phyloP scores from a whole-genome alignment of 2,329 filamentous ascomycete species.

The Cercospora sp. region DNA sequence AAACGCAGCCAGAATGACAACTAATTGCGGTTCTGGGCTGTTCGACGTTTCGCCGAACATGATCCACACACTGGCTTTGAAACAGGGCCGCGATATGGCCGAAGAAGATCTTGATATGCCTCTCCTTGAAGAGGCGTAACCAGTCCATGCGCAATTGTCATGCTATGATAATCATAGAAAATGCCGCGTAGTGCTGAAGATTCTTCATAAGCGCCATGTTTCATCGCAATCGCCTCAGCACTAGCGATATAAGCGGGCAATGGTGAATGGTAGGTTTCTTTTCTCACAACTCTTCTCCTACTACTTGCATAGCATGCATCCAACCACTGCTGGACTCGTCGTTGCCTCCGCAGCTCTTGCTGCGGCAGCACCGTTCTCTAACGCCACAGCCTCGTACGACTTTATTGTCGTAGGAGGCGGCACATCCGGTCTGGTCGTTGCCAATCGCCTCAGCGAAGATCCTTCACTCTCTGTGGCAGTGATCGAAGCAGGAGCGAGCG shows the following conservation, averaged over 20 bases:
- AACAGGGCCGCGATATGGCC: not conserved
- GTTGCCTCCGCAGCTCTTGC: conserved; percentile 2
- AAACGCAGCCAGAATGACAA: not conserved
- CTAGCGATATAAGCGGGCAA: not conserved
- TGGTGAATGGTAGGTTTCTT: not conserved
- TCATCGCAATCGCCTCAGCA: not conserved
- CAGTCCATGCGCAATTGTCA: not conserved
- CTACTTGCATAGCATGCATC: not conserved
- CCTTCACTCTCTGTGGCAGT: conserved; percentile 37
- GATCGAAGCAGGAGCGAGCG: conserved; percentile 20
- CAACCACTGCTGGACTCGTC: not conserved
- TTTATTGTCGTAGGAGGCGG: conserved; percentile 37
- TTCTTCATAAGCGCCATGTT: not conserved
- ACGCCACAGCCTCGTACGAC: conserved; percentile 22
- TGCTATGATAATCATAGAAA: not conserved
- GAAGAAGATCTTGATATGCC: not conserved
- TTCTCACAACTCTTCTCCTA: not conserved
- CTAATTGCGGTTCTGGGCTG: not conserved
- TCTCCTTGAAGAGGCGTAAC: not conserved
- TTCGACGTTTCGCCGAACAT: not conserved
- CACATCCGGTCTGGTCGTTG: conserved; percentile 35
- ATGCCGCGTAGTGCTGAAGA: not conserved
- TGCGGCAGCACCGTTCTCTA: not conserved
- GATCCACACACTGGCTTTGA: not conserved
- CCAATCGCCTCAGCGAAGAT: conserved; percentile 34